Evolutionary conservation across 2,329 filamentous ascomycete species (phyloP).

Genomic region (Hymenoscyphus repandus): DNA sequence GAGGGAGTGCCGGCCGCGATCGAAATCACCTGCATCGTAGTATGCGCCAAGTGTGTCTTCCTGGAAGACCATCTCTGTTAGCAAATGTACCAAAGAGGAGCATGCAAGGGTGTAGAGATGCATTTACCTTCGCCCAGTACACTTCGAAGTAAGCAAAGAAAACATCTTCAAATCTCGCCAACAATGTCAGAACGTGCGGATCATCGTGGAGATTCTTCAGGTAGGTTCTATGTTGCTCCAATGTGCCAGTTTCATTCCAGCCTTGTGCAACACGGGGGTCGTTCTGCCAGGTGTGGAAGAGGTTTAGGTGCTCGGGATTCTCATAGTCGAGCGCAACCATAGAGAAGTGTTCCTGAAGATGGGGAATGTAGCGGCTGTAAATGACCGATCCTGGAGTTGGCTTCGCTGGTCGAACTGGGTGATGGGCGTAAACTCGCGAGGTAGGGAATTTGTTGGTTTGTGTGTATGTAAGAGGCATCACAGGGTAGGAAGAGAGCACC

Average conservation of each 20-base stretch:
- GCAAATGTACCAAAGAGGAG: not conserved
- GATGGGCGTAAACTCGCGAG: slow-evolving; percentile 47
- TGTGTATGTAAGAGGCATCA: slow-evolving; percentile 38
- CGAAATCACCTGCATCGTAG: slow-evolving; percentile 49
- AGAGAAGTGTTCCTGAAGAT: slow-evolving; percentile 70
- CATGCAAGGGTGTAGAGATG: not conserved
- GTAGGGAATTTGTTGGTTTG: slow-evolving; percentile 33
- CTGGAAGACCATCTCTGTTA: slow-evolving; percentile 24
- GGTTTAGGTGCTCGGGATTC: slow-evolving; percentile 56
- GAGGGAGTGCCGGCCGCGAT: slow-evolving; percentile 55
- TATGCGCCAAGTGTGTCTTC: slow-evolving; percentile 57
- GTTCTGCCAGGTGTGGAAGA: slow-evolving; percentile 80
- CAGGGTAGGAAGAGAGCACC: slow-evolving; percentile 30
- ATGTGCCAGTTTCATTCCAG: slow-evolving; percentile 73
- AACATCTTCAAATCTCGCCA: slow-evolving; percentile 66
- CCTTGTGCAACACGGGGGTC: slow-evolving; percentile 74
- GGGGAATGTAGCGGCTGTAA: slow-evolving; percentile 75
- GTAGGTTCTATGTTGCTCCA: slow-evolving; percentile 71
- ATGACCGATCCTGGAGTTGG: slow-evolving; percentile 63
- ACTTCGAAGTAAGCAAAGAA: slow-evolving; percentile 76
- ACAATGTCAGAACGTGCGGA: slow-evolving; percentile 63
- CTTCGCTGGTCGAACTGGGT: slow-evolving; percentile 68
- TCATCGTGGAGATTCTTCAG: slow-evolving; percentile 60
- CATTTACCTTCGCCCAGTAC: slow-evolving; percentile 64
- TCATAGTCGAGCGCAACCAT: slow-evolving; percentile 68